Conservation (phyloP, 2,329 filamentous ascomycete species). For the Didymosphaeria variabile region DNA sequence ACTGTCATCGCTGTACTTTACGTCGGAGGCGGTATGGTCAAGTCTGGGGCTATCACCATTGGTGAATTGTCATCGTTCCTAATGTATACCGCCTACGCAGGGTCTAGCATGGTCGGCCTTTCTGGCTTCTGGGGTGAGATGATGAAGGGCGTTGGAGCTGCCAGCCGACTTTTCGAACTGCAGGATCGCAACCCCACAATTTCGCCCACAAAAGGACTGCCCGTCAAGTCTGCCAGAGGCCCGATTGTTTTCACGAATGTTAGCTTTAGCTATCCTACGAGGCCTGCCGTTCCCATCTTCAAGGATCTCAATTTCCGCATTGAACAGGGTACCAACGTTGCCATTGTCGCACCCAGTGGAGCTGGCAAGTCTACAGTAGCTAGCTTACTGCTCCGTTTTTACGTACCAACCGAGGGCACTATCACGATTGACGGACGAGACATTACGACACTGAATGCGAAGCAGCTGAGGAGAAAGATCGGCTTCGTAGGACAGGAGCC, state of each 20-base stretch:
- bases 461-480: slow-evolving; percentile 89
- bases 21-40: slow-evolving; percentile 89
- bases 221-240: slow-evolving; percentile 84
- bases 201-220: slow-evolving; percentile 81
- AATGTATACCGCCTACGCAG: slow-evolving; percentile 94
- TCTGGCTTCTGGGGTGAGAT: slow-evolving; percentile 97
- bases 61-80: slow-evolving; percentile 95
- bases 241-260: slow-evolving; percentile 89
- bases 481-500: slow-evolving; percentile 96
- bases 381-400: slow-evolving; percentile 90
- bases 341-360: slow-evolving; percentile 94
- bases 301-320: slow-evolving; percentile 89
- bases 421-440: slow-evolving; percentile 88
- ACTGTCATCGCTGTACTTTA: slow-evolving; percentile 91
- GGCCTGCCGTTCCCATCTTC: slow-evolving; percentile 92
- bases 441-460: slow-evolving; percentile 86
- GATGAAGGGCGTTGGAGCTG: slow-evolving; percentile 98
- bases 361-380: slow-evolving; percentile 97
- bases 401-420: slow-evolving; percentile 78
- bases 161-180: slow-evolving; percentile 93
- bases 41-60: slow-evolving; percentile 83
- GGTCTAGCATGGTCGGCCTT: slow-evolving; percentile 89
- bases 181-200: slow-evolving; percentile 90
- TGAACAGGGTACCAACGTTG: slow-evolving; percentile 91
- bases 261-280: slow-evolving; percentile 89